A percentile compares a stretch with the other conserved stretches of the same genome.
phyloP scores from a whole-genome alignment of 352 stramenopile genomes.

The Stephanocyclus meneghinianus region DNA sequence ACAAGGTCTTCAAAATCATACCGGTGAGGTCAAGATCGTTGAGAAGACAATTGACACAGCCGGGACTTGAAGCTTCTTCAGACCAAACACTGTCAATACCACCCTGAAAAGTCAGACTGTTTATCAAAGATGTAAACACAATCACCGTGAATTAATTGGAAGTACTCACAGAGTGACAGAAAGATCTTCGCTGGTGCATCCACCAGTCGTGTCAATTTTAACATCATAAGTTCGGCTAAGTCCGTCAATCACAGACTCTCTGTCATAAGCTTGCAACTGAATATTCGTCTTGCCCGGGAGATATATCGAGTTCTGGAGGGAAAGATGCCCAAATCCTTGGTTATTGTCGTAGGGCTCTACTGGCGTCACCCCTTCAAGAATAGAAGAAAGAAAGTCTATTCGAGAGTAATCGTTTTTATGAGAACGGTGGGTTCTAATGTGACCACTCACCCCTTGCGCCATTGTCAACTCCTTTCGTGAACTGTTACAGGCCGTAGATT shows the following conservation, averaged over 20 bases:
- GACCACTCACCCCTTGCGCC: not conserved
- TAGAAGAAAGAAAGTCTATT: not conserved
- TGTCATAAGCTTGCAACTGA: slow-evolving; percentile 32
- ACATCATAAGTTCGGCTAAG: slow-evolving; percentile 24
- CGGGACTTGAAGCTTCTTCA: slow-evolving; percentile 24
- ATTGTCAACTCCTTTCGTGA: slow-evolving; percentile 35
- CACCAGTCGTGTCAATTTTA: slow-evolving; percentile 34
- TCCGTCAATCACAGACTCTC: slow-evolving; percentile 18
- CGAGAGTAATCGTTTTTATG: no score
- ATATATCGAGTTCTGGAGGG: slow-evolving; percentile 35
- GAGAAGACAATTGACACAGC: slow-evolving; percentile 27
- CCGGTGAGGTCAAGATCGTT: slow-evolving; percentile 35
- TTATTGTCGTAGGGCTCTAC: slow-evolving; percentile 36
- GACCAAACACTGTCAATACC: slow-evolving; percentile 11
- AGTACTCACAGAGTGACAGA: slow-evolving; percentile 34
- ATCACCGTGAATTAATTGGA: not conserved
- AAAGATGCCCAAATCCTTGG: slow-evolving; percentile 44
- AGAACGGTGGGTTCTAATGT: no score
- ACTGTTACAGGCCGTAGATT: not conserved
- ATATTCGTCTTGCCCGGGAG: slow-evolving; percentile 33
- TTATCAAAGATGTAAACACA: slow-evolving; percentile 6
- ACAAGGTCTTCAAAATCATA: not conserved
- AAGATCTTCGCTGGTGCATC: slow-evolving; percentile 26
- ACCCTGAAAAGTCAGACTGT: not conserved
- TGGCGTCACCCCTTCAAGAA: slow-evolving; percentile 14